Evolutionary conservation across 2,329 filamentous ascomycete species (phyloP).

Genomic region (Alternaria hordeiaustralica): DNA sequence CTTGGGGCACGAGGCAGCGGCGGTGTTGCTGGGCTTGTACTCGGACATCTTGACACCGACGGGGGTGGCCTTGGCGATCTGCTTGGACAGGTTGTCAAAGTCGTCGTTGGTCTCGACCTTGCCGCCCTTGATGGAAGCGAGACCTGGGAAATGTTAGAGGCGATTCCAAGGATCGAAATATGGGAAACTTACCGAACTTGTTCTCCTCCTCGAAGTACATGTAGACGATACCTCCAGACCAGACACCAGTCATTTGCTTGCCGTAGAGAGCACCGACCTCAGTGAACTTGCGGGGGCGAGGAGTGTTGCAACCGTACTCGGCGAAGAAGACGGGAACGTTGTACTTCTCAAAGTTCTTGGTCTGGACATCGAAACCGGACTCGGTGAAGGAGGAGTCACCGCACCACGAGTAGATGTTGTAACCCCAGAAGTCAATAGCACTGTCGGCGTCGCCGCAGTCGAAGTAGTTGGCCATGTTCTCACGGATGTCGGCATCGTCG

Average conservation of each 20-base stretch:
- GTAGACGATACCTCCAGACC: conserved; percentile 97
- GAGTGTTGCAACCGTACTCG: conserved; percentile 93
- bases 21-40: conserved; percentile 78
- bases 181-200: conserved; percentile 72
- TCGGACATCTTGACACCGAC: conserved; percentile 67
- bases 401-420: conserved; percentile 99
- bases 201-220: conserved; percentile 96
- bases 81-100: conserved; percentile 67
- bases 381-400: conserved; percentile 76
- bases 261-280: conserved; percentile 86
- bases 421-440: conserved; percentile 96
- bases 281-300: conserved; percentile 76
- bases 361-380: conserved; percentile 83
- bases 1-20: conserved; percentile 73
- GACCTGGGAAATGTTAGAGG: conserved; percentile 54
- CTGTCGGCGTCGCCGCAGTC: conserved; percentile 74
- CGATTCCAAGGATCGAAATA: not conserved
- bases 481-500: conserved; percentile 84
- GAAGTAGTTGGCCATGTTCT: conserved; percentile 87
- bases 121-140: conserved; percentile 67
- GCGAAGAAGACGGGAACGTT: conserved; percentile 97
- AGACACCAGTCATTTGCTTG: conserved; percentile 80
- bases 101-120: conserved; percentile 67
- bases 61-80: conserved; percentile 71
- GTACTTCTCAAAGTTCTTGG: conserved; percentile 86